phyloP scores from a whole-genome alignment of 2,329 filamentous ascomycete genomes.

The Aspergillus versicolor region DNA sequence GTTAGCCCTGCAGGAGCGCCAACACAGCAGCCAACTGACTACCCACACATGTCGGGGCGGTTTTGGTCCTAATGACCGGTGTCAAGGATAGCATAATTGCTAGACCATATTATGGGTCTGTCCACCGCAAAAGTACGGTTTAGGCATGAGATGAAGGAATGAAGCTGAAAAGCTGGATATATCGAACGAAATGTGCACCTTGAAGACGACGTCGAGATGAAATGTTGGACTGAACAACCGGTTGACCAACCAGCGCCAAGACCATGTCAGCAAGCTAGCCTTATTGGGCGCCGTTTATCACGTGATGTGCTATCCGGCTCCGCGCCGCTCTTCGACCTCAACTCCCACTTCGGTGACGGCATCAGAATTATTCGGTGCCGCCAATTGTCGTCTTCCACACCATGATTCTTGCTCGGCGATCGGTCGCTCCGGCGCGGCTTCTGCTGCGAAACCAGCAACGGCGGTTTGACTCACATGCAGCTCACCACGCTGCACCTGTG shows the following conservation, averaged over 20 bases:
- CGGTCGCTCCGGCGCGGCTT: conserved; percentile 36
- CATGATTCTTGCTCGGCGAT: conserved; percentile 45
- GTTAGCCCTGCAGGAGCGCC: conserved; percentile 20
- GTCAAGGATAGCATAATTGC: background rate
- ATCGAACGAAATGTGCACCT: background rate
- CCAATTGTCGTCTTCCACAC: conserved; percentile 32
- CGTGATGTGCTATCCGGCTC: conserved; percentile 18
- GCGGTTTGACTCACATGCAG: conserved; percentile 45
- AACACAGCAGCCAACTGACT: conserved; percentile 22
- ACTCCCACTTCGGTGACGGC: conserved; percentile 25
- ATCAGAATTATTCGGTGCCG: conserved; percentile 31
- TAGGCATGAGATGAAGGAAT: conserved; percentile 2
- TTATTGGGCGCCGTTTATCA: conserved; percentile 6
- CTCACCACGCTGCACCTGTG: conserved; percentile 43
- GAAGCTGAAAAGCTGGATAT: background rate
- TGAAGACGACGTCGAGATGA: background rate
- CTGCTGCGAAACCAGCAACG: conserved; percentile 43
- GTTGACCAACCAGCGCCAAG: conserved; percentile 1
- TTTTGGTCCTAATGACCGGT: background rate
- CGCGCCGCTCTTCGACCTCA: conserved; percentile 18
- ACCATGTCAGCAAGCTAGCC: conserved; percentile 12
- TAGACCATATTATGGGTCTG: conserved; percentile 2
- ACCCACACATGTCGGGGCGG: conserved; percentile 14
- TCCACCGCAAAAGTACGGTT: conserved; percentile 6
- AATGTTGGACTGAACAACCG: background rate